Percentiles rank a stretch among this genome's conserved stretches.
Evolutionary conservation across 148 eudicot genomes (phyloP).

Genomic region (Heliosperma pusillum): DNA sequence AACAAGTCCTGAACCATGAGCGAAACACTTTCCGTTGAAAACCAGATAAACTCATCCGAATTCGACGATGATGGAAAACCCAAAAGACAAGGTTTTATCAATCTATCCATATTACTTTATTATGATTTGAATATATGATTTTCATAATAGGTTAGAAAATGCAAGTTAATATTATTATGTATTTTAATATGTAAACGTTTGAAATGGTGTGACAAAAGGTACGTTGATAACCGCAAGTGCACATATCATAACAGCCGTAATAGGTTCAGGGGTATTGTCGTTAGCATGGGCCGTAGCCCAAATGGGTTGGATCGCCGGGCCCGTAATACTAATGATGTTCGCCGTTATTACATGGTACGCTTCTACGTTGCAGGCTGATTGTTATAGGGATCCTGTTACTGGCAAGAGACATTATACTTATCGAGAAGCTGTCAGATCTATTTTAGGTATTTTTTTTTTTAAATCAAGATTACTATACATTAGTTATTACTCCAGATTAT

Average conservation of each 20-base stretch:
- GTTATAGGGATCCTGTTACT: constrained; percentile 35
- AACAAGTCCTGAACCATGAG: neutral
- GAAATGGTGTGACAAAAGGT: constrained; percentile 29
- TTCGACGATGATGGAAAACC: constrained; percentile 46
- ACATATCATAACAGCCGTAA: constrained; percentile 56
- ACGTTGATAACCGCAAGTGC: constrained; percentile 49
- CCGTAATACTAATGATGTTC: constrained; percentile 32
- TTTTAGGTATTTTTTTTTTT: constrained; percentile 39
- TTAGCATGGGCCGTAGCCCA: constrained; percentile 71
- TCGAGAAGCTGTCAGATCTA: constrained; percentile 40
- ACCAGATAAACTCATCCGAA: constrained; percentile 1
- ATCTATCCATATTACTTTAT: neutral
- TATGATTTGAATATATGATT: neutral
- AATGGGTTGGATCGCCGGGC: constrained; percentile 66
- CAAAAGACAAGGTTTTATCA: constrained; percentile 37
- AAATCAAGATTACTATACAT: too few relatives aligned
- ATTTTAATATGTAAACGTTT: neutral
- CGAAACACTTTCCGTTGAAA: neutral
- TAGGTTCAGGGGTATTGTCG: constrained; percentile 62
- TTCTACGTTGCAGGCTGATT: constrained; percentile 53
- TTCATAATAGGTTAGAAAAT: neutral
- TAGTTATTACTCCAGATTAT: too few relatives aligned
- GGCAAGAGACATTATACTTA: constrained; percentile 48
- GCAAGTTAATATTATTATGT: neutral
- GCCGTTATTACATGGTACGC: constrained; percentile 42